Evolutionary conservation across 805 yeast species (phyloP).

Genomic region (Phaffomyces thermotolerans): DNA sequence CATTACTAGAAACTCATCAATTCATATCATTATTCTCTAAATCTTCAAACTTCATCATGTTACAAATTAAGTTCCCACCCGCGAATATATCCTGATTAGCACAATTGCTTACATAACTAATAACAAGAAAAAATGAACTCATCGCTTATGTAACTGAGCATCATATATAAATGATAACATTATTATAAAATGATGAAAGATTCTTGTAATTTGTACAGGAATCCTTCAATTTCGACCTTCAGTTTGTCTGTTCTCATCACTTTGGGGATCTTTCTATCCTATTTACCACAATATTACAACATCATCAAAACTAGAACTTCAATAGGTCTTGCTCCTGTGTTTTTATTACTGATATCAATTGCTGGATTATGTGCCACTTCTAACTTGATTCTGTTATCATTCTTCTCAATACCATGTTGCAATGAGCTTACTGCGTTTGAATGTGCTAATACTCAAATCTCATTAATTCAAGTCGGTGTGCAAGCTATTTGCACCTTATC

Average conservation of each 20-base stretch:
- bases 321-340: slow-evolving; percentile 73
- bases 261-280: slow-evolving; percentile 60
- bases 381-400: slow-evolving; percentile 56
- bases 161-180: no score
- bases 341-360: slow-evolving; percentile 60
- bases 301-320: slow-evolving; percentile 53
- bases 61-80: no score
- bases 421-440: slow-evolving; percentile 39
- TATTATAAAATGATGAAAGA: no score
- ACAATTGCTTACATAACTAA: no score
- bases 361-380: slow-evolving; percentile 63
- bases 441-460: slow-evolving; percentile 60
- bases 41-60: no score
- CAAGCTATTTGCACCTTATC: slow-evolving; percentile 55
- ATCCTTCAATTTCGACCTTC: slow-evolving; percentile 46
- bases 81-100: no score
- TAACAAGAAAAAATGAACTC: no score
- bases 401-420: slow-evolving; percentile 60
- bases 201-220: slow-evolving; percentile 14
- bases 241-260: slow-evolving; percentile 47
- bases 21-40: no score
- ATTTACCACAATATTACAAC: slow-evolving; percentile 66
- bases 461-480: slow-evolving; percentile 56
- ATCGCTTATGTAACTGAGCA: slow-evolving; percentile 1
- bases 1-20: no score